A percentile compares a stretch with the other conserved stretches of the same genome.
These are phyloP conservation scores for Floccularia luteovirens DNA, from an alignment of 768 basidiomycete species.

Conservation along the genomic window DNA sequence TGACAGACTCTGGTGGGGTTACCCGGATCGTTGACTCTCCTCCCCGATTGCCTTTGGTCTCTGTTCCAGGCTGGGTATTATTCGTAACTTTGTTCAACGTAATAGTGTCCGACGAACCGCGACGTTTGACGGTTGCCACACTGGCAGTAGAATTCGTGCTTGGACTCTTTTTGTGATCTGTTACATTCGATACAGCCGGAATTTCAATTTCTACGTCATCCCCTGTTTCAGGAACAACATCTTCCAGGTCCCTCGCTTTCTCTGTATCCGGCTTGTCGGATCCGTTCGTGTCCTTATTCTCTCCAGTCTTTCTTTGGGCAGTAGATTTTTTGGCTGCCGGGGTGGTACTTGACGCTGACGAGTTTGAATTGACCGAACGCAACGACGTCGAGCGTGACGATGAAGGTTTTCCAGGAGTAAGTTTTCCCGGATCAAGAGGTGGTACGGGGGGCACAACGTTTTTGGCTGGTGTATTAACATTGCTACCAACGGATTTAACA, in stretches of 20 bases:
- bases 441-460: conserved; percentile 16
- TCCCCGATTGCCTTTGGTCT: background rate
- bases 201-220: conserved; percentile 3
- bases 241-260: conserved; percentile 10
- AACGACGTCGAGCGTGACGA: conserved; percentile 13
- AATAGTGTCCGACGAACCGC: conserved; percentile 39
- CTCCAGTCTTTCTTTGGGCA: conserved; percentile 12
- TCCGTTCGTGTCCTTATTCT: conserved; percentile 6
- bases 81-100: conserved; percentile 18
- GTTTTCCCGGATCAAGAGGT: conserved; percentile 19
- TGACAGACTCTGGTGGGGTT: background rate
- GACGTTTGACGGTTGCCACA: conserved; percentile 30
- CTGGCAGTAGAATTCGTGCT: conserved; percentile 37
- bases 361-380: conserved; percentile 15
- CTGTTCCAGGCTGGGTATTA: background rate
- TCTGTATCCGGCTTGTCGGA: conserved; percentile 6
- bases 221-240: conserved; percentile 14
- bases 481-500: conserved; percentile 17
- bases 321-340: background rate
- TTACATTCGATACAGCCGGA: conserved; percentile 9
- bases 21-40: background rate
- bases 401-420: conserved; percentile 16
- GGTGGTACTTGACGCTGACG: conserved; percentile 11
- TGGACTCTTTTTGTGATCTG: conserved; percentile 36
- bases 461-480: conserved; percentile 7